phyloP scores from a whole-genome alignment of 495 filamentous ascomycete species.

The Talaromyces borbonicus region DNA sequence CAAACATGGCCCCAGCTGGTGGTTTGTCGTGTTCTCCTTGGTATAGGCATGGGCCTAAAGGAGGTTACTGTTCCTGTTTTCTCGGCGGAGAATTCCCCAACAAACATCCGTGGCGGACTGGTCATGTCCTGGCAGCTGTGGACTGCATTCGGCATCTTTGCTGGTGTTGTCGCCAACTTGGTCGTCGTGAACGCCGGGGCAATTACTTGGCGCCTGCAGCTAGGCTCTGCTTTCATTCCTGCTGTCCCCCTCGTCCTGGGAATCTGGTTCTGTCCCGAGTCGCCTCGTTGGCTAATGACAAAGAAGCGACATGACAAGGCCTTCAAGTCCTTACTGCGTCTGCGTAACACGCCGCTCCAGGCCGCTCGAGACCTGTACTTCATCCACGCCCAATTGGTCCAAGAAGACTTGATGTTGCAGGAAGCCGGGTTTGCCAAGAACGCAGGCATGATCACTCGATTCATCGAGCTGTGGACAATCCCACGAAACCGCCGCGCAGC shows the following conservation, averaged over 20 bases:
- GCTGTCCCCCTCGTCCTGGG: constrained; percentile 55
- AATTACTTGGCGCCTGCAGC: constrained; percentile 67
- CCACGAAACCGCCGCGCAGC: constrained; percentile 48
- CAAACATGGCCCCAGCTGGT: constrained; percentile 56
- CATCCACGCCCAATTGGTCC: constrained; percentile 50
- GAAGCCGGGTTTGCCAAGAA: constrained; percentile 11
- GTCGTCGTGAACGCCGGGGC: constrained; percentile 44
- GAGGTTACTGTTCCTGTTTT: constrained; percentile 56
- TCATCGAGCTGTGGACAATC: constrained; percentile 46
- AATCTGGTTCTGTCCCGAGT: constrained; percentile 58
- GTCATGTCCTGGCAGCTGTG: constrained; percentile 84
- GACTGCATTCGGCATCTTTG: constrained; percentile 74
- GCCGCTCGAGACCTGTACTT: constrained; percentile 71
- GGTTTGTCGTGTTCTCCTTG: constrained; percentile 52
- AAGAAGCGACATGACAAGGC: constrained; percentile 54
- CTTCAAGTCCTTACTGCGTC: constrained; percentile 47
- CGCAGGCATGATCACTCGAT: constrained; percentile 34
- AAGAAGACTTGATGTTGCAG: constrained; percentile 24
- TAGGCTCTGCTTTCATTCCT: constrained; percentile 71
- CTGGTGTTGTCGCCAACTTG: constrained; percentile 63
- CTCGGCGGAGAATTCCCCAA: constrained; percentile 67
- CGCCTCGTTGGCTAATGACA: constrained; percentile 47
- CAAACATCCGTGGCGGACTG: constrained; percentile 64
- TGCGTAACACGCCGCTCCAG: constrained; percentile 57
- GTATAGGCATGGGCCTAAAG: constrained; percentile 60